These are phyloP conservation scores for Dittrichia graveolens DNA, from an alignment of 129 eudicot genomes.

Conservation along the genomic window DNA sequence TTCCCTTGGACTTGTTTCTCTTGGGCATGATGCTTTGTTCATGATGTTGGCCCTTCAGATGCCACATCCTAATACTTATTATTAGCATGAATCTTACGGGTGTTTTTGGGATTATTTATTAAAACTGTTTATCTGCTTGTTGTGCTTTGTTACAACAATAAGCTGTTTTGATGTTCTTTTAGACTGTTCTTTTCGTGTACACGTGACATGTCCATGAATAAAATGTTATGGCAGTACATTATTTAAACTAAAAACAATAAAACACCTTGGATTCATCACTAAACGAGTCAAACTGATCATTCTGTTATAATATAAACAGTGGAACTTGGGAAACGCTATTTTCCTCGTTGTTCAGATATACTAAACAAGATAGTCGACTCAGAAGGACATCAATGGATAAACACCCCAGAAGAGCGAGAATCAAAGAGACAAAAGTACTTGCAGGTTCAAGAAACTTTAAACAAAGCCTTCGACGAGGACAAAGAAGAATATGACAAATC, in stretches of 20 bases:
- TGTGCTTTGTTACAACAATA: background rate
- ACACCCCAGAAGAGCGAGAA: slow-evolving; percentile 59
- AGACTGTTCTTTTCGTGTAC: background rate
- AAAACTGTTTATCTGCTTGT: background rate
- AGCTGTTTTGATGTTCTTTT: background rate
- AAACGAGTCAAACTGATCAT: slow-evolving; percentile 1
- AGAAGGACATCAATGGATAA: slow-evolving; percentile 50
- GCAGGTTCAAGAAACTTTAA: slow-evolving; percentile 67
- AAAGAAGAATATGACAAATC: slow-evolving; percentile 63
- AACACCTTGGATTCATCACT: background rate
- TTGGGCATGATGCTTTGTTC: background rate
- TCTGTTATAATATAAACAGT: slow-evolving; percentile 49
- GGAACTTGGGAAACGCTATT: slow-evolving; percentile 91
- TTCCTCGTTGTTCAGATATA: slow-evolving; percentile 91
- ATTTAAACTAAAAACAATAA: background rate
- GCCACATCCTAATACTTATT: too few relatives aligned
- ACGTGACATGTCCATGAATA: background rate
- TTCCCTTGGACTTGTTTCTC: background rate
- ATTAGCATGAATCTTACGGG: background rate
- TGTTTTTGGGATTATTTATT: background rate
- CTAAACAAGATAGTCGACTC: slow-evolving; percentile 82
- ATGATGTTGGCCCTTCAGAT: too few relatives aligned
- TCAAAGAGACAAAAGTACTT: slow-evolving; percentile 62
- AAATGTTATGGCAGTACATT: background rate
- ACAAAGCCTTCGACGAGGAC: slow-evolving; percentile 68